These are phyloP conservation scores for Knoxdaviesia proteae DNA, from an alignment of 2,329 filamentous ascomycete genomes.

Conservation along the genomic window DNA sequence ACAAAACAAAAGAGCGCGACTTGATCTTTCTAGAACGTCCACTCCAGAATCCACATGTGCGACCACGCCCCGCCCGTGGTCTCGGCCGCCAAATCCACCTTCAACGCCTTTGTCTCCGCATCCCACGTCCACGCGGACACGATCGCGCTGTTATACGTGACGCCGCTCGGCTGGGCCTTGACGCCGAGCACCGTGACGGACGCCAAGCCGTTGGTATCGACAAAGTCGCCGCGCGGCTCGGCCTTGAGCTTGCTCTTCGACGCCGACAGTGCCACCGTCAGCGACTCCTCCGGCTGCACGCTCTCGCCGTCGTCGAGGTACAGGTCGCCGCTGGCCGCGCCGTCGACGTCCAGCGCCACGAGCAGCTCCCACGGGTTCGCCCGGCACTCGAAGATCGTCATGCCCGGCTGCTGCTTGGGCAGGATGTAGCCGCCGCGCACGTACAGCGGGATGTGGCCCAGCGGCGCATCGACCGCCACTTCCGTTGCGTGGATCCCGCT, in stretches of 20 bases:
- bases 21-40: constrained; percentile 20
- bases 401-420: constrained; percentile 35
- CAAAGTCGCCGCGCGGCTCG: constrained; percentile 26
- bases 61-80: constrained; percentile 31
- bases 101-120: constrained; percentile 22
- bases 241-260: constrained; percentile 23
- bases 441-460: constrained; percentile 39
- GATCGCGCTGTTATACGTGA: constrained; percentile 28
- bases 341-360: constrained; percentile 41
- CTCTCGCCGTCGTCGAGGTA: constrained; percentile 64
- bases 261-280: constrained; percentile 30
- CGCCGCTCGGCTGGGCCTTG: constrained; percentile 13
- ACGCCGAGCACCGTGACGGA: constrained; percentile 45
- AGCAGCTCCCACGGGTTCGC: constrained; percentile 49
- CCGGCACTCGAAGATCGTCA: constrained; percentile 43
- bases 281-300: constrained; percentile 33
- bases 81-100: constrained; percentile 25
- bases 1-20: too few relatives aligned
- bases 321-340: constrained; percentile 42
- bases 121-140: constrained; percentile 28
- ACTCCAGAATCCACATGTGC: constrained; percentile 20
- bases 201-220: constrained; percentile 34
- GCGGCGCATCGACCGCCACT: constrained; percentile 4
- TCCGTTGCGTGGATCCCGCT: constrained; percentile 1
- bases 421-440: constrained; percentile 44